phyloP scores from a whole-genome alignment of 2,329 filamentous ascomycete genomes.

The Lojkania enalia region DNA sequence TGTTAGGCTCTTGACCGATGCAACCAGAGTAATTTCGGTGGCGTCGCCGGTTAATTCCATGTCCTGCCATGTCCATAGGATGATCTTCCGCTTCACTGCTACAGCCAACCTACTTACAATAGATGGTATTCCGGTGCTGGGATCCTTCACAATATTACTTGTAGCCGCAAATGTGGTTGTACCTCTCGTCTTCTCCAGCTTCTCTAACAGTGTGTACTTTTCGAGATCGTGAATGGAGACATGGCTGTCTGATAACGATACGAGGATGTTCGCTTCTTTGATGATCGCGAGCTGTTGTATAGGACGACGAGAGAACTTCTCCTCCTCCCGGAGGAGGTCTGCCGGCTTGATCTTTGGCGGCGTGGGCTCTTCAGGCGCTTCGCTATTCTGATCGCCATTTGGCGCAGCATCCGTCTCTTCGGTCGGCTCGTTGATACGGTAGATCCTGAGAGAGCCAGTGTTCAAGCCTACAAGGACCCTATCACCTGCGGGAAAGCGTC shows the following conservation, averaged over 20 bases:
- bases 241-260: slow-evolving; percentile 88
- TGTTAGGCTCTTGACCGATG: slow-evolving; percentile 83
- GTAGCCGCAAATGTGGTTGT: slow-evolving; percentile 90
- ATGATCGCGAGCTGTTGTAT: slow-evolving; percentile 94
- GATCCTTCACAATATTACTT: slow-evolving; percentile 91
- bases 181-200: slow-evolving; percentile 80
- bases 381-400: slow-evolving; percentile 35
- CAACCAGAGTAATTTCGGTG: slow-evolving; percentile 76
- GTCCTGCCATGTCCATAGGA: slow-evolving; percentile 96
- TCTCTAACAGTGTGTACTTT: slow-evolving; percentile 80
- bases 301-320: slow-evolving; percentile 87
- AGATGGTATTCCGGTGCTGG: slow-evolving; percentile 82
- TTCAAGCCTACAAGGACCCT: slow-evolving; percentile 89
- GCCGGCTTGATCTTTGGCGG: slow-evolving; percentile 57
- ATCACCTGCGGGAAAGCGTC: slow-evolving; percentile 62
- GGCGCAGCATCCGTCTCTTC: slow-evolving; percentile 46
- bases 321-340: slow-evolving; percentile 86
- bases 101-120: slow-evolving; percentile 92
- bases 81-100: slow-evolving; percentile 84
- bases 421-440: slow-evolving; percentile 76
- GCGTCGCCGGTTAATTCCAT: slow-evolving; percentile 80
- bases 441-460: slow-evolving; percentile 85
- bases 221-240: slow-evolving; percentile 89
- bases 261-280: slow-evolving; percentile 88
- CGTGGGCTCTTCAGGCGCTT: slow-evolving; percentile 48